These are phyloP conservation scores for Chytridium lagenaria DNA, from an alignment of 371 early-diverging fungal genomes.

Conservation along the genomic window DNA sequence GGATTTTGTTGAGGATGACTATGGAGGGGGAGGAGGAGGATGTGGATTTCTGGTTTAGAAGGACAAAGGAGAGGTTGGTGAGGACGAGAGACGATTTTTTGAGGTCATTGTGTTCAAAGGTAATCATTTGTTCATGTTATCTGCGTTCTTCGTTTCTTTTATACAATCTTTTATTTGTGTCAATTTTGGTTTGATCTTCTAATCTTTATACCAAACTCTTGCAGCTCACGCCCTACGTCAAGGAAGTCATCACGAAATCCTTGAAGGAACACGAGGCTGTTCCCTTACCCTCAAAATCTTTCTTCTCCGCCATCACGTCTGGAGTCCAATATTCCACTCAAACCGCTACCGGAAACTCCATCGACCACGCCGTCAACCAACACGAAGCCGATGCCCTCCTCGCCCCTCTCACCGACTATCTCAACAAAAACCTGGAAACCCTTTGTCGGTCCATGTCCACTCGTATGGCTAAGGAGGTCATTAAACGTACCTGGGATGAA, in stretches of 20 bases:
- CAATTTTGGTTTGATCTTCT: too few species aligned
- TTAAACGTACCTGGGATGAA: constrained; percentile 86
- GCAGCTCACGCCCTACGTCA: constrained; percentile 42
- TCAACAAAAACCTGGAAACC: constrained; percentile 81
- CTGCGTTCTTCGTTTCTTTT: neutral
- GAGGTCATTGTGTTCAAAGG: constrained; percentile 40
- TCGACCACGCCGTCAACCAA: constrained; percentile 42
- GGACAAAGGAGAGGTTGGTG: constrained; percentile 44
- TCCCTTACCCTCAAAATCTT: constrained; percentile 46
- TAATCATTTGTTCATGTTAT: neutral
- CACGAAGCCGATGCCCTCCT: constrained; percentile 43
- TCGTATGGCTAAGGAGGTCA: constrained; percentile 78
- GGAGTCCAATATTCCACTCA: constrained; percentile 47
- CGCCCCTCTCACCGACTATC: constrained; percentile 71
- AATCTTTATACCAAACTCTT: too few species aligned
- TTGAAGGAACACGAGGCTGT: constrained; percentile 57
- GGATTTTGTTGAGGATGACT: constrained; percentile 76
- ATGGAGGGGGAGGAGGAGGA: constrained; percentile 92
- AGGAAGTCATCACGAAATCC: constrained; percentile 50
- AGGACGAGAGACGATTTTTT: constrained; percentile 50
- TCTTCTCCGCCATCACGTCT: constrained; percentile 46
- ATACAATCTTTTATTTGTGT: neutral
- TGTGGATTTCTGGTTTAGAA: constrained; percentile 88
- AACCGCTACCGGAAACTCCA: constrained; percentile 47
- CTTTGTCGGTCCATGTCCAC: constrained; percentile 79